Base-by-base conservation (phyloP, 371 early-diverging fungal genomes). In the Parasitella parasitica region DNA sequence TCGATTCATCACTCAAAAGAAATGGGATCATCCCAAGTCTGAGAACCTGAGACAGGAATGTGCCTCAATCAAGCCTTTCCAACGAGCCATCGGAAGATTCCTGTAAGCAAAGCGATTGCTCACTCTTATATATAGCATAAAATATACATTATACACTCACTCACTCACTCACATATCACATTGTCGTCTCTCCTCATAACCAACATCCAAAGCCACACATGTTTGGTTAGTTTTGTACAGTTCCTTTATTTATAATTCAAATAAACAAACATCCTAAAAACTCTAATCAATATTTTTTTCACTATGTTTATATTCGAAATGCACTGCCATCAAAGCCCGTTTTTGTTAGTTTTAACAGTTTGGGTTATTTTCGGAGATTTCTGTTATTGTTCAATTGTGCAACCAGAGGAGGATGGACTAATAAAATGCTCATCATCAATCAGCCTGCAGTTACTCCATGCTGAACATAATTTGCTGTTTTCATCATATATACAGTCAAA, bases 21-120 rank as follows among this genome's bases (percentile, higher is more conserved):
- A 78, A 56, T 78, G 83, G 67, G 70, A 54, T 34, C 75, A 80
- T 60, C 72, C 83, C 57, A 73, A 57, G 38, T 60, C 70, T 28
- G 72, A 55, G 34, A 85, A 85, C 67, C 65, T 85, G 60, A 70
- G 61, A 37, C 51, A 61, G 13, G 78, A 81, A 39, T 85, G 85
- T 49, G 69, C 69, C 22, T 64, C 69, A 20, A 69, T 69, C n/a
- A 69, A 69, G 39, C 69, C 69, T 27, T 69, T 53, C 35, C 61
- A 64, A 57, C 43, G 69, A 61, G 69, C 69, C 46, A 64, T 69
- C 38, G 57, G 54, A 54, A 63, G 65, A 43, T 69, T 69, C 51
- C 38, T 61, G 50, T 67, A 67, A 54, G 13, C 9, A 36, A 24
- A 1, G 24, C 26, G 37, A 36, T 49, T 37, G 36, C 27, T 34